Base-by-base conservation (phyloP, 176 grass and related monocot genomes). In the Areca catechu region DNA sequence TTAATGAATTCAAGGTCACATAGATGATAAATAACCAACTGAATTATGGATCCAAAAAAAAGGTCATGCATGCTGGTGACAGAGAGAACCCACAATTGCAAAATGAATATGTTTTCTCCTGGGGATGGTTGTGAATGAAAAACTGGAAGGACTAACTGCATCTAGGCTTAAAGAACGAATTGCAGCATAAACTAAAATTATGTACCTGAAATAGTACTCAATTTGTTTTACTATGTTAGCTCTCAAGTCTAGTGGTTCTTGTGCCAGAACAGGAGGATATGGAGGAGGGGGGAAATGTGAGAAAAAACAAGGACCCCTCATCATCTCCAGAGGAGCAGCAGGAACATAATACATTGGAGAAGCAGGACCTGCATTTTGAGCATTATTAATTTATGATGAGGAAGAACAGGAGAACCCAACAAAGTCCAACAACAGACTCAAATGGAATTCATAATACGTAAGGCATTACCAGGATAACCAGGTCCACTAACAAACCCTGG, bases 151-250 rank as follows among this genome's bases (percentile, higher is more conserved):
- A 43, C 34, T 43, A 43, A 43, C 3, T 43, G 6, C 7, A 12
- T 43, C 34, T 14, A 43, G 1, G 34, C 34, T 43, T 43, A 43
- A 43, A 43, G 34, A 12, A 43, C 10, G 0, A 75, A 67, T 49
- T 49, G 49, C 6, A 69, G 60, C 1, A 69, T 28, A 74, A 50
- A 15, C 19, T 63, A 60, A 12, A 67, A 54, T 12, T 66, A 60
- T 16, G 71, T 73, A 82, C 87, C 82, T 86, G 71, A 90, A 86
- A 70, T 90, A 86, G 55, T 86, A 90, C 60, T 86, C 87, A 43
- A 90, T 80, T 76, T 82, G 87, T 50, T 62, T 48, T 50, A 77
- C 65, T 79, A 90, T 77, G 19, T 79, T 82, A 79, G 75, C 58
- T 77, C 76, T 82, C 63, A 90, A 79, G 48, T 78, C 76, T 22